Percentiles rank a stretch among this genome's conserved stretches.
Evolutionary conservation across 73 alveolate genomes (phyloP).

Genomic region (Paramecium sexaurelia): DNA sequence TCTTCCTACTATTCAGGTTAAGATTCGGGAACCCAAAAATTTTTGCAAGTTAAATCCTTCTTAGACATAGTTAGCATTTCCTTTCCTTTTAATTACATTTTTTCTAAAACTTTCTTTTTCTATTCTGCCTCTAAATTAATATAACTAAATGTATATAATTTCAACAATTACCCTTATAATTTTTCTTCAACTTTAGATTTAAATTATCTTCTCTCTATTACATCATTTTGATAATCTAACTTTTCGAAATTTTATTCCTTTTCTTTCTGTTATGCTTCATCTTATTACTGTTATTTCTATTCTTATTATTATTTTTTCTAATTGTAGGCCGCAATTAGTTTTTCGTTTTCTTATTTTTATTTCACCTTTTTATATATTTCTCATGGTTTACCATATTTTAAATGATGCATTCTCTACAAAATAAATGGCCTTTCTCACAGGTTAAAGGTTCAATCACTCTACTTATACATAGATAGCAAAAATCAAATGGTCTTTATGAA

Average conservation of each 20-base stretch:
- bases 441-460: slow-evolving; percentile 85
- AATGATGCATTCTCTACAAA: slow-evolving; percentile 88
- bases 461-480: slow-evolving; percentile 85
- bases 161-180: slow-evolving; percentile 19
- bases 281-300: background rate
- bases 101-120: background rate
- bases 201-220: slow-evolving; percentile 9
- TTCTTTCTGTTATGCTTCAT: slow-evolving; percentile 63
- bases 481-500: slow-evolving; percentile 85
- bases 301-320: slow-evolving; percentile 50
- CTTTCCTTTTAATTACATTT: slow-evolving; percentile 17
- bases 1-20: slow-evolving; percentile 63
- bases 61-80: slow-evolving; percentile 30
- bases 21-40: slow-evolving; percentile 82
- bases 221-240: slow-evolving; percentile 38
- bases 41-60: background rate
- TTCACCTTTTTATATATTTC: slow-evolving; percentile 52
- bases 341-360: slow-evolving; percentile 78
- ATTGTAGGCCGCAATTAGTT: slow-evolving; percentile 67
- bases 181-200: slow-evolving; percentile 71
- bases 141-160: background rate
- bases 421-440: slow-evolving; percentile 90
- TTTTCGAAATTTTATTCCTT: slow-evolving; percentile 63
- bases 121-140: background rate
- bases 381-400: slow-evolving; percentile 75